Evolutionary conservation across 352 stramenopile genomes (phyloP).

Genomic region (Peronospora destructor): DNA sequence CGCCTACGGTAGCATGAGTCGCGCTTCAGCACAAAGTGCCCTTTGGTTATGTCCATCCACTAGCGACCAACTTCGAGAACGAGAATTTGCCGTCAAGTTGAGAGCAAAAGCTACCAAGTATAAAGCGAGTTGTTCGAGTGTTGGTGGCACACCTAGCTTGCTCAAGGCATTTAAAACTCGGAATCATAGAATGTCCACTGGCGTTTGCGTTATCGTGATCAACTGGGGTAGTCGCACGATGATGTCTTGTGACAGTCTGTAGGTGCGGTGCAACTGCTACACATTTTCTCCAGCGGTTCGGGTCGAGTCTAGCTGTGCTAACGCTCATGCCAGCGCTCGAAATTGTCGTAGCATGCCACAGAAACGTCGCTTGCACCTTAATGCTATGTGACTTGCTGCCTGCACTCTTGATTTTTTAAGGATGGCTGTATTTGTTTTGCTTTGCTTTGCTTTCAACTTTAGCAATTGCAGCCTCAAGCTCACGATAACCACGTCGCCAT

Average conservation of each 20-base stretch:
- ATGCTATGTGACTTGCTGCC: constrained; percentile 11
- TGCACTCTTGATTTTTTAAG: constrained; percentile 4
- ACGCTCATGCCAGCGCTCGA: constrained; percentile 58
- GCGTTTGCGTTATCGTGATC: constrained; percentile 66
- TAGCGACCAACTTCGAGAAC: constrained; percentile 81
- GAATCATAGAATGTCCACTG: constrained; percentile 73
- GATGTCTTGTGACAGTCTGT: constrained; percentile 69
- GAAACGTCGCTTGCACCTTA: constrained; percentile 66
- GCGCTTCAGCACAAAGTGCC: constrained; percentile 81
- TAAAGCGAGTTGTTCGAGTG: constrained; percentile 69
- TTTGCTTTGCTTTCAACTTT: constrained; percentile 17
- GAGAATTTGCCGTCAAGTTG: constrained; percentile 80
- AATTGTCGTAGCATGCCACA: constrained; percentile 84
- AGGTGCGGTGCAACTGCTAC: constrained; percentile 58
- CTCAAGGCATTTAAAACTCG: constrained; percentile 76
- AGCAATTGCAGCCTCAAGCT: constrained; percentile 11
- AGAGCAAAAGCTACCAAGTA: constrained; percentile 82
- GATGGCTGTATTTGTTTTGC: constrained; percentile 4
- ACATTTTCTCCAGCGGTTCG: constrained; percentile 47
- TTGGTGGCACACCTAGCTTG: constrained; percentile 77
- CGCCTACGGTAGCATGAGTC: constrained; percentile 41
- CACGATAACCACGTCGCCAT: constrained; percentile 45
- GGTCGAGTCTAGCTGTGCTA: constrained; percentile 58
- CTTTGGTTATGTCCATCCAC: constrained; percentile 81
- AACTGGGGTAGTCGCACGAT: constrained; percentile 54